These are phyloP conservation scores for Candolleomyces eurysporus DNA, from an alignment of 768 basidiomycete genomes.

Conservation along the genomic window DNA sequence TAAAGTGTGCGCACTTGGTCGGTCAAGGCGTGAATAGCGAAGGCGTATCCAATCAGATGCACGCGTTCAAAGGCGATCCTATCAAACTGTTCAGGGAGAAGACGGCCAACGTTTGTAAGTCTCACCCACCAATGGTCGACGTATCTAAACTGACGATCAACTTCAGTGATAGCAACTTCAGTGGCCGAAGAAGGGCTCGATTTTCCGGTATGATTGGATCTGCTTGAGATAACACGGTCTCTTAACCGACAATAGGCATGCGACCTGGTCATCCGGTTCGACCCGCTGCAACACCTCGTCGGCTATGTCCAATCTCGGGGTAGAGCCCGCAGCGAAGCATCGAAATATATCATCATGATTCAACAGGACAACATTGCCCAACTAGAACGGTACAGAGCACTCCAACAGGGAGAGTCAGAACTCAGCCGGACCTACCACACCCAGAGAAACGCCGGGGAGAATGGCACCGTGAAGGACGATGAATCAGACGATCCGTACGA, in stretches of 20 bases:
- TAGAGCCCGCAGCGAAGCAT: slow-evolving; percentile 72
- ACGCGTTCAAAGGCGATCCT: slow-evolving; percentile 52
- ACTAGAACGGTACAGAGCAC: slow-evolving; percentile 54
- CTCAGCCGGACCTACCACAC: slow-evolving; percentile 62
- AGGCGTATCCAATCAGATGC: slow-evolving; percentile 38
- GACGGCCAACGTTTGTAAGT: slow-evolving; percentile 66
- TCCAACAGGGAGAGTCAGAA: slow-evolving; percentile 61
- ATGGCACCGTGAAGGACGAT: slow-evolving; percentile 32
- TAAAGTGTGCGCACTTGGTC: slow-evolving; percentile 64
- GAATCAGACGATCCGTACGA: slow-evolving; percentile 34
- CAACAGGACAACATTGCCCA: slow-evolving; percentile 56
- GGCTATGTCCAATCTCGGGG: slow-evolving; percentile 90
- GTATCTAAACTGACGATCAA: slow-evolving; percentile 3
- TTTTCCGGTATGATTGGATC: slow-evolving; percentile 59
- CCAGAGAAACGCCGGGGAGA: slow-evolving; percentile 36
- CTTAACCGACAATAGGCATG: slow-evolving; percentile 53
- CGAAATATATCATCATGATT: slow-evolving; percentile 82
- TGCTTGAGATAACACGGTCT: background rate
- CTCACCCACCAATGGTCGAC: background rate
- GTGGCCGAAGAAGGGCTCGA: slow-evolving; percentile 94
- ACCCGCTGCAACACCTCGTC: slow-evolving; percentile 77
- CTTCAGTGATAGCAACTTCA: slow-evolving; percentile 72
- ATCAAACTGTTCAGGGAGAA: slow-evolving; percentile 65
- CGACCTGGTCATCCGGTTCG: slow-evolving; percentile 84
- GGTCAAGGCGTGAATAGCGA: slow-evolving; percentile 59